Evolutionary conservation across 306 rosid species (phyloP).

Genomic region (Herpetospermum pedunculosum): DNA sequence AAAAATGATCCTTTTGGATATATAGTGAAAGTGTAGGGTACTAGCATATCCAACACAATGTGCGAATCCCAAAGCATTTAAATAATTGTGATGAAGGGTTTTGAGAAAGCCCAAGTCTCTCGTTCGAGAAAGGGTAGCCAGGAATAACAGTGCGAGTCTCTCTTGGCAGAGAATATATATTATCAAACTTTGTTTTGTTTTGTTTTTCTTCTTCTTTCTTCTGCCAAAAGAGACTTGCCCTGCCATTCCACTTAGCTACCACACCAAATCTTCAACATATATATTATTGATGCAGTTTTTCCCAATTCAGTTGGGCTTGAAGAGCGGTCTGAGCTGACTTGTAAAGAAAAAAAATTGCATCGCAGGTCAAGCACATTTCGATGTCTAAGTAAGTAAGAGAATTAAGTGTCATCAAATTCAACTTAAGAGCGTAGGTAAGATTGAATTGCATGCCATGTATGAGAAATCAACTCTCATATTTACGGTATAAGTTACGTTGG

Average conservation of each 20-base stretch:
- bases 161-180: neutral
- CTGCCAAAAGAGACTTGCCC: slow-evolving; percentile 8
- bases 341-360: no score
- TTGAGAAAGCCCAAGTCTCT: neutral
- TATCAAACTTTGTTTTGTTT: neutral
- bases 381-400: no score
- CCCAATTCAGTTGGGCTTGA: no score
- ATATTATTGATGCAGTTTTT: no score
- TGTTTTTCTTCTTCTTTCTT: neutral
- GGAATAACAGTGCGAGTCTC: slow-evolving; percentile 13
- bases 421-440: no score
- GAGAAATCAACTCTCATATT: no score
- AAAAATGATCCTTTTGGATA: neutral
- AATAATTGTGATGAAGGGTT: neutral
- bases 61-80: slow-evolving; percentile 3
- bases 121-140: neutral
- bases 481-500: no score
- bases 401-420: no score
- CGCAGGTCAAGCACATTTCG: no score
- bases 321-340: no score
- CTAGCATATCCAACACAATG: neutral
- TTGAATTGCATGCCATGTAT: no score
- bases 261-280: no score
- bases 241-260: neutral
- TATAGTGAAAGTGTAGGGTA: neutral